Evolutionary conservation across 345 rosid genomes (phyloP).

Genomic region (Gossypium stocksii): DNA sequence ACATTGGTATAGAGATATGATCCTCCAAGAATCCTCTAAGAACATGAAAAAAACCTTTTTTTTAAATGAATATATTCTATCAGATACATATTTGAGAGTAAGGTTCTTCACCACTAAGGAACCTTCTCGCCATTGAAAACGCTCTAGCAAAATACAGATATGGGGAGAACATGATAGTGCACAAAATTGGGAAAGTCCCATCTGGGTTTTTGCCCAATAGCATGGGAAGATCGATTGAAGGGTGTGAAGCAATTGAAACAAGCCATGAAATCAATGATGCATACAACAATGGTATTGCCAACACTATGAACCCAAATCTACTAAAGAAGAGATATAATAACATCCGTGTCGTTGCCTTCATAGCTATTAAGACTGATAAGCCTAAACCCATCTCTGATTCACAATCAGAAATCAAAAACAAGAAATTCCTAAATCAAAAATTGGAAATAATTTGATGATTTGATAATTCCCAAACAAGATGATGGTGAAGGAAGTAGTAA

Average conservation of each 20-base stretch:
- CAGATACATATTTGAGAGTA: conserved; percentile 31
- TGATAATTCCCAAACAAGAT: too few species aligned
- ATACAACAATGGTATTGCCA: conserved; percentile 49
- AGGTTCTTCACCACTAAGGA: conserved; percentile 48
- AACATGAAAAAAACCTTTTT: too few species aligned
- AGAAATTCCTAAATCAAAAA: background rate
- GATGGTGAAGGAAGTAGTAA: too few species aligned
- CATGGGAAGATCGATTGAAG: conserved; percentile 42
- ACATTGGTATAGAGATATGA: too few species aligned
- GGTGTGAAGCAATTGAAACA: conserved; percentile 39
- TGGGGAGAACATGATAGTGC: conserved; percentile 49
- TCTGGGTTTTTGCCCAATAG: conserved; percentile 57
- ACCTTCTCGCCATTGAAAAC: conserved; percentile 42
- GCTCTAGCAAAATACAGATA: conserved; percentile 45
- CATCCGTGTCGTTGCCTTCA: conserved; percentile 35
- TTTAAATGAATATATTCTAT: too few species aligned
- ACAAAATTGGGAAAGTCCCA: conserved; percentile 61
- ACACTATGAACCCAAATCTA: conserved; percentile 26
- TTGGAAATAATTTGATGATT: background rate
- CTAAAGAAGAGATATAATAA: conserved; percentile 27
- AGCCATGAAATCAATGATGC: conserved; percentile 40
- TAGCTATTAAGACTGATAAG: conserved; percentile 33
- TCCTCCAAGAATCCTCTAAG: too few species aligned
- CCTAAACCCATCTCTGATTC: conserved; percentile 48
- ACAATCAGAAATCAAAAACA: background rate